Evolutionary conservation across 2,329 filamentous ascomycete genomes (phyloP).

Genomic region (Colletotrichum neosansevieriae): DNA sequence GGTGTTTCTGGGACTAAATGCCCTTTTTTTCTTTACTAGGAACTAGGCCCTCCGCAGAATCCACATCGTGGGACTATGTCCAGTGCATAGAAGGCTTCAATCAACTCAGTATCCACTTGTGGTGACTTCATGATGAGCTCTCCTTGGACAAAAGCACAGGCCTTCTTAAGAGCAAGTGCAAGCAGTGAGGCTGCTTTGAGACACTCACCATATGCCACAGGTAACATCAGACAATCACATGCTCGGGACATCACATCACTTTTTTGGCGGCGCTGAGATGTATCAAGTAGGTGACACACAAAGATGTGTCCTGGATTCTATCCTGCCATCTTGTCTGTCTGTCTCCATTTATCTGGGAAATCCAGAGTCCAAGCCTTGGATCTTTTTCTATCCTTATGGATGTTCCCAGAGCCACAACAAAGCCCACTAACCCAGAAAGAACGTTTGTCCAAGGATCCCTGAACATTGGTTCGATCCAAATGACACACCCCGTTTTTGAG

Average conservation of each 20-base stretch:
- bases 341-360: slow-evolving; percentile 25
- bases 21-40: too few relatives aligned
- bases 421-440: slow-evolving; percentile 23
- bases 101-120: too few relatives aligned
- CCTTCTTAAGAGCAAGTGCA: too few relatives aligned
- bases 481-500: slow-evolving; percentile 17
- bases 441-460: slow-evolving; percentile 7
- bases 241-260: not conserved
- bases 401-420: slow-evolving; percentile 20
- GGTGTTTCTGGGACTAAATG: too few relatives aligned
- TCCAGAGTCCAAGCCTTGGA: slow-evolving; percentile 30
- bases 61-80: too few relatives aligned
- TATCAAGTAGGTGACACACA: not conserved
- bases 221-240: not conserved
- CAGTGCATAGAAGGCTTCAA: too few relatives aligned
- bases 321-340: slow-evolving; percentile 27
- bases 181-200: too few relatives aligned
- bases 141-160: too few relatives aligned
- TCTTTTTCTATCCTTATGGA: slow-evolving; percentile 19
- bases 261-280: too few relatives aligned
- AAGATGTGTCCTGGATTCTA: slow-evolving; percentile 24
- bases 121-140: too few relatives aligned
- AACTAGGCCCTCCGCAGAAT: too few relatives aligned
- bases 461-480: slow-evolving; percentile 17
- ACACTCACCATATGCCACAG: too few relatives aligned